These are phyloP conservation scores for Thermomucor indicae-seudaticae DNA, from an alignment of 371 early-diverging fungal species.

Conservation along the genomic window DNA sequence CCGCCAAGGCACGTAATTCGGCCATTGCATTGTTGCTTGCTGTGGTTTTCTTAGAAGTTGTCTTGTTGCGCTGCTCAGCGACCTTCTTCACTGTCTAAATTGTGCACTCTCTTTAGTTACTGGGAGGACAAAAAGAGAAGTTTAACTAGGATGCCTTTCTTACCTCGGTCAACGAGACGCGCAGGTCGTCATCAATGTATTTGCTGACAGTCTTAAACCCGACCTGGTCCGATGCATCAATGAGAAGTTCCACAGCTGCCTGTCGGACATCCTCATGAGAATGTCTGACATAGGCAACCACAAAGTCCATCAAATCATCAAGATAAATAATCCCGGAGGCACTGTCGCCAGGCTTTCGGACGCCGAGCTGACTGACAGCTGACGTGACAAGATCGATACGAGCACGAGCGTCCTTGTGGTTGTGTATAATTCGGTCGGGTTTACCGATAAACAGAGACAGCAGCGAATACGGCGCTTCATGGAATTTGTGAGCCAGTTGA, in stretches of 20 bases:
- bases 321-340: conserved; percentile 6
- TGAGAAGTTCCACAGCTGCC: conserved; percentile 54
- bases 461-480: conserved; percentile 40
- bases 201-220: conserved; percentile 22
- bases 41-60: not conserved
- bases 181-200: conserved; percentile 22
- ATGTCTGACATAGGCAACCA: conserved; percentile 54
- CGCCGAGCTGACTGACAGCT: conserved; percentile 38
- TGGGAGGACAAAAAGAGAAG: not conserved
- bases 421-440: conserved; percentile 28
- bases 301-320: conserved; percentile 53
- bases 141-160: no score
- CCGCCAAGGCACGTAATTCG: conserved; percentile 30
- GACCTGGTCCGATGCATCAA: conserved; percentile 36
- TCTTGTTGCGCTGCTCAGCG: not conserved
- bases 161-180: conserved; percentile 15
- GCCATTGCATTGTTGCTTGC: conserved; percentile 13
- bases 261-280: conserved; percentile 64
- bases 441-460: conserved; percentile 44
- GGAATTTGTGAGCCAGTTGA: conserved; percentile 47
- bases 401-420: conserved; percentile 27
- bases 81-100: conserved; percentile 24
- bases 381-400: conserved; percentile 51
- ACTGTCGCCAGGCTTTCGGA: not conserved
- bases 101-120: no score